Evolutionary conservation across 257 asterid genomes (phyloP).

Genomic region (Cordia subcordata): DNA sequence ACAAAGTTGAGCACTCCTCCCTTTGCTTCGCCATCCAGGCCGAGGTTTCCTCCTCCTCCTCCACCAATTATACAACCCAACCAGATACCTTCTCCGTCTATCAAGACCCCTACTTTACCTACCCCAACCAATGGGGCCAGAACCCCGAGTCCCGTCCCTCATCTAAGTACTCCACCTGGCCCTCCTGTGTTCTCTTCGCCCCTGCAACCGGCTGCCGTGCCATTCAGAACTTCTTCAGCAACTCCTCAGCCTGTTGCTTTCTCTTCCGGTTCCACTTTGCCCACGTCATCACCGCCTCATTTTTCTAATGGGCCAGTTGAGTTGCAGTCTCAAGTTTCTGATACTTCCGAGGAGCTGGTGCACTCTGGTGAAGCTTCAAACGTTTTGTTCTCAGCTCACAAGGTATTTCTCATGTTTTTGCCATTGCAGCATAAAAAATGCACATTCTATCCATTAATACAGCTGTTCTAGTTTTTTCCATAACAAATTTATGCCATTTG

Average conservation of each 20-base stretch:
- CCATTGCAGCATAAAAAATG: no score
- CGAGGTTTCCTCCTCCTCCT: constrained; percentile 60
- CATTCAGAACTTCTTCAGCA: constrained; percentile 91
- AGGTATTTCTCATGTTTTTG: constrained; percentile 40
- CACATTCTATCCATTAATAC: no score
- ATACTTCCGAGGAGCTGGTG: constrained; percentile 42
- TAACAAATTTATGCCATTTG: no score
- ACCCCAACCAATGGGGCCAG: constrained; percentile 63
- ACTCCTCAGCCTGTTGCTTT: constrained; percentile 89
- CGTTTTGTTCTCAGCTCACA: constrained; percentile 83
- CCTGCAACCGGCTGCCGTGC: constrained; percentile 93
- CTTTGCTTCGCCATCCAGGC: constrained; percentile 39
- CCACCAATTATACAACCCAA: constrained; percentile 54
- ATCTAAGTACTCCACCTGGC: constrained; percentile 94
- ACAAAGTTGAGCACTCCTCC: constrained; percentile 41
- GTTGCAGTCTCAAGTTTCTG: constrained; percentile 55
- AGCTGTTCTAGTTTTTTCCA: no score
- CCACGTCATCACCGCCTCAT: constrained; percentile 64
- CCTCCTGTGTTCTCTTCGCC: constrained; percentile 96
- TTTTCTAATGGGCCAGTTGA: constrained; percentile 68
- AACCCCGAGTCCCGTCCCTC: constrained; percentile 58
- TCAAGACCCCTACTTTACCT: constrained; percentile 58
- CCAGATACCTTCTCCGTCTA: constrained; percentile 60
- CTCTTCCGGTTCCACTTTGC: constrained; percentile 70
- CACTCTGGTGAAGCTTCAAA: constrained; percentile 53